Percentiles rank a stretch among this genome's conserved stretches.
These are phyloP conservation scores for Fusarium floridanum DNA, from an alignment of 2,329 filamentous ascomycete species.

Conservation along the genomic window DNA sequence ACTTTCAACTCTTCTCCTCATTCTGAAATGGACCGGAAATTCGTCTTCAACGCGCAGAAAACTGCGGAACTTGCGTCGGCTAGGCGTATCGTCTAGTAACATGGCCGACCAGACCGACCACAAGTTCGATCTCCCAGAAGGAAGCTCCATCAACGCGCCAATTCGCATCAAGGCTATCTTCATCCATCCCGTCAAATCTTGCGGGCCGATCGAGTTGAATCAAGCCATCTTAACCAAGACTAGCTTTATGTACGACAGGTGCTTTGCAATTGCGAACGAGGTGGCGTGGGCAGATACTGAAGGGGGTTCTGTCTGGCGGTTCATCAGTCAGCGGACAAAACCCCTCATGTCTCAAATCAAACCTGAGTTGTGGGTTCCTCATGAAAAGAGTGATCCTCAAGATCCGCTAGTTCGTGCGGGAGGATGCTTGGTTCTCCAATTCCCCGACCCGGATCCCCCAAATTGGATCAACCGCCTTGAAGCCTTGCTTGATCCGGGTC, in stretches of 20 bases:
- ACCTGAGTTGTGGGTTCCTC: constrained; percentile 27
- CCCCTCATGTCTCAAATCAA: constrained; percentile 36
- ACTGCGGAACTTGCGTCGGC: constrained; percentile 23
- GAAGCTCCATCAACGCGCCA: background rate
- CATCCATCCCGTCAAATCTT: constrained; percentile 48
- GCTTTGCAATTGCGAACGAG: constrained; percentile 48
- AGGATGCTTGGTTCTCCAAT: constrained; percentile 20
- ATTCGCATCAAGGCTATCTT: constrained; percentile 46
- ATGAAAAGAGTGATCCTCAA: background rate
- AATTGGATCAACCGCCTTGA: background rate
- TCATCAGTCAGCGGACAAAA: constrained; percentile 46
- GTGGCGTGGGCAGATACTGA: constrained; percentile 38
- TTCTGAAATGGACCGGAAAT: background rate
- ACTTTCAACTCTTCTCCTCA: background rate
- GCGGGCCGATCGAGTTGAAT: constrained; percentile 43
- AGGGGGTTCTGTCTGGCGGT: constrained; percentile 32
- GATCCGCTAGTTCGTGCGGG: background rate
- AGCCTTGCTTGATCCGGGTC: background rate
- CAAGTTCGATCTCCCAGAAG: constrained; percentile 25
- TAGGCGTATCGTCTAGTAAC: constrained; percentile 40
- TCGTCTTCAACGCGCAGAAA: background rate
- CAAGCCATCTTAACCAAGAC: constrained; percentile 42
- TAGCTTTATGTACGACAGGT: constrained; percentile 43
- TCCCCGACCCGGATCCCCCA: constrained; percentile 12
- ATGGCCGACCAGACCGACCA: constrained; percentile 44